A percentile compares a stretch with the other conserved stretches of the same genome.
Evolutionary conservation across 768 basidiomycete genomes (phyloP).

Genomic region (Boletus rufocinnamomeus): DNA sequence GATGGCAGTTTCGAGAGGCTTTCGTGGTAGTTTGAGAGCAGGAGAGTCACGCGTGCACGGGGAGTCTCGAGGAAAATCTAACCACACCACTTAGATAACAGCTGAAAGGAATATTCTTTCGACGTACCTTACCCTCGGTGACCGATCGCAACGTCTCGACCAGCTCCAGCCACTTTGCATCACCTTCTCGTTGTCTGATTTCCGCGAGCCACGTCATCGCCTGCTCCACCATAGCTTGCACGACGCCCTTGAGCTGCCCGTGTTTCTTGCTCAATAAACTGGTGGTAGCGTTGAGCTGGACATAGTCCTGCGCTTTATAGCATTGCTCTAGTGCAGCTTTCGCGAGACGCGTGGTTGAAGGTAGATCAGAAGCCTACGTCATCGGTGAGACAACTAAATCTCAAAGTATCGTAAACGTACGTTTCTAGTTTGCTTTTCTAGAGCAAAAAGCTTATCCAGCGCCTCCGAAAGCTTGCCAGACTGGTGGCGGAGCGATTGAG

Average conservation of each 20-base stretch:
- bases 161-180: conserved; percentile 80
- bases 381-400: neutral
- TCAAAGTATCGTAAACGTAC: conserved; percentile 44
- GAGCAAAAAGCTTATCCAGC: conserved; percentile 80
- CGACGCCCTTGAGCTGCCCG: conserved; percentile 89
- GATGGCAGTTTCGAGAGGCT: conserved; percentile 50
- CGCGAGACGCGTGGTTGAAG: conserved; percentile 87
- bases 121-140: conserved; percentile 91
- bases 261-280: conserved; percentile 88
- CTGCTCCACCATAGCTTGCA: conserved; percentile 90
- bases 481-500: conserved; percentile 42
- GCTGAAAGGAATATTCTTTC: neutral
- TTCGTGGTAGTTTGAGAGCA: conserved; percentile 87
- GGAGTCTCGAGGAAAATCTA: conserved; percentile 98
- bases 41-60: conserved; percentile 88
- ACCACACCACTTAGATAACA: conserved; percentile 5
- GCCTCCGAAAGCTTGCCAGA: conserved; percentile 81
- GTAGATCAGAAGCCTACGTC: conserved; percentile 84
- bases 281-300: conserved; percentile 69
- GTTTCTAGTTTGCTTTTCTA: conserved; percentile 98
- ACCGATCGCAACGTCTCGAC: conserved; percentile 88
- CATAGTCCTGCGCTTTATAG: conserved; percentile 70
- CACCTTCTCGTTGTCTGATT: conserved; percentile 65
- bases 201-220: conserved; percentile 81
- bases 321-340: conserved; percentile 71